Base-by-base conservation (phyloP, 1,284 basidiomycete genomes). In the Cerrena zonata region DNA sequence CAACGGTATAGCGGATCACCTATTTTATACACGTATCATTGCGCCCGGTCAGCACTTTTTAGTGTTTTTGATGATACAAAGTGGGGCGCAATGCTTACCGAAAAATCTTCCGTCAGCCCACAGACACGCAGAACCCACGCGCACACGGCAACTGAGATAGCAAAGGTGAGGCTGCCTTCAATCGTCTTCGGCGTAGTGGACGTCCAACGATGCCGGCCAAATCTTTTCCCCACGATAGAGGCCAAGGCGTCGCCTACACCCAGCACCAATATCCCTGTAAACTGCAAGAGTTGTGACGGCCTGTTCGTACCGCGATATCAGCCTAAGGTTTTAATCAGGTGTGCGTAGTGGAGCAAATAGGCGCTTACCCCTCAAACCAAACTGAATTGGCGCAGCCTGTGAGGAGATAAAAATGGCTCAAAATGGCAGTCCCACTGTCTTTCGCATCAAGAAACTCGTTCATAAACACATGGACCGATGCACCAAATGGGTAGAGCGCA, bases 351-450 rank as follows among this genome's bases (percentile, higher is more conserved):
- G 34, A 19, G 5, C n/a, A n/a, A n/a, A n/a, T n/a, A n/a, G n/a
- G n/a, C 46, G 77, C 87, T 63, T 61, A 89, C 84, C 90, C 90
- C 72, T 99, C 96, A 48, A 99, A 78, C 96, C 96, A 99, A 22
- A 99, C 66, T 19, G 90, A 87, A 4, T 86, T 85, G 2, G 95
- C 94, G 69, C 94, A 98, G 0, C 96, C 96, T 0, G 92, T 93
- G 49, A 99, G 72, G 43, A 99, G 74, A 72, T 98, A 99, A 63
- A 99, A 98, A 69, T 99, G 96, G 62, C 91, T 94, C 55, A 99
- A 69, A 60, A 99, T 96, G 11, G 94, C 96, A 7, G 95, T 96
- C 4, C 96, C 96, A 44, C 86, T 81, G 68, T 99, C 96, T 72
- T 94, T 94, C 60, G 88, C 77, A 67, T 99, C 96, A 63, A 98